Base-by-base conservation (phyloP, 2,329 filamentous ascomycete genomes). In the Scolecobasidium constrictum region DNA sequence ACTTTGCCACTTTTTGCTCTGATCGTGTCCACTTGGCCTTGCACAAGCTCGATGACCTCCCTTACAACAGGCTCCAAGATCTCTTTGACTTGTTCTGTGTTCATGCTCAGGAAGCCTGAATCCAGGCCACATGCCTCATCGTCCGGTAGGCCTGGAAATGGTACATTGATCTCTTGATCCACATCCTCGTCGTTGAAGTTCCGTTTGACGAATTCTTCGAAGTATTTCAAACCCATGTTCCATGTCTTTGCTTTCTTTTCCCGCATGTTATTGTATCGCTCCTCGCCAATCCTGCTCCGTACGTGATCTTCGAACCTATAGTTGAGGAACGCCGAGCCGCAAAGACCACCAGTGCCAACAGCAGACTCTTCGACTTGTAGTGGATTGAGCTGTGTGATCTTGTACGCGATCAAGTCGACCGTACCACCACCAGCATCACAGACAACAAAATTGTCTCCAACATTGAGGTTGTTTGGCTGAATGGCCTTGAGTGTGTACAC, bases 191-290 rank as follows among this genome's bases (percentile, higher is more conserved):
- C 80, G 55, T 84, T 81, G 56, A 88, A 90, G 54, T 86, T 87
- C 12, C 84, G 73, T 62, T 90, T 90, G 12, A 90, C 83, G 56
- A 86, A 87, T 55, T 88, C 83, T 53, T 90, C 84, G 59, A 86
- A 90, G 55, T 86, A 87, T 43, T 77, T 74, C 40, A 88, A 65
- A 2, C 79, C 84, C 64, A 68, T 68, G 43, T 65, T 83, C 82
- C 83, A 88, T 1, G 80, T 85, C 61, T 84, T 86, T 3, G 73
- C 74, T 59, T 86, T 86, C 62, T 83, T 84, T 41, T 75, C 59
- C 56, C 83, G 83, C 80, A 90, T 86, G 60, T 79, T 75, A 21
- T 81, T 75, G 54, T 86, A 86, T 3, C 73, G 67, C 23, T 72
- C 72, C 28, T 72, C 68, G 1, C 84, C 84, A 7, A 90, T 72